Conservation (phyloP, 192 early-diverging fungal genomes). For the Podila horticola region DNA sequence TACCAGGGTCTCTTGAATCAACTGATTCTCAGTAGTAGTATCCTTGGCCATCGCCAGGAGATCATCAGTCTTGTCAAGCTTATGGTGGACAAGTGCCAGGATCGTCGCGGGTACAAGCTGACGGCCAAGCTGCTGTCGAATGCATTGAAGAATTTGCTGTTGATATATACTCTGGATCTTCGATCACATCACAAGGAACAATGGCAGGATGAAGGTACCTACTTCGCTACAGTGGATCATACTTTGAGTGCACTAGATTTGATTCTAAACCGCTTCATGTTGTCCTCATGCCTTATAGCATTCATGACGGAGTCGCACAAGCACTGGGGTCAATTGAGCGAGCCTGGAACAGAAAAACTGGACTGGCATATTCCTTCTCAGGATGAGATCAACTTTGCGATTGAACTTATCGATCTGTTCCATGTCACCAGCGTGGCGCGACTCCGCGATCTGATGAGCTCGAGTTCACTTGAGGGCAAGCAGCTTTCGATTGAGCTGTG, state of each 20-base stretch:
- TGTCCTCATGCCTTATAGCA: conserved; percentile 23
- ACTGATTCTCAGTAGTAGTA: conserved; percentile 58
- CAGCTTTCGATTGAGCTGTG: conserved; percentile 62
- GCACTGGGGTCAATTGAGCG: conserved; percentile 77
- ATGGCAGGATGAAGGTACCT: conserved; percentile 68
- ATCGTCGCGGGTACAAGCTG: conserved; percentile 76
- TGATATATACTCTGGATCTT: conserved; percentile 69
- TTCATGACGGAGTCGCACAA: conserved; percentile 75
- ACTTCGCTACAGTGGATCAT: too few species aligned
- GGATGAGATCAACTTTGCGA: conserved; percentile 73
- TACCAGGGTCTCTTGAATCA: conserved; percentile 75
- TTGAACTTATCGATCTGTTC: conserved; percentile 69
- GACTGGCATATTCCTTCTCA: conserved; percentile 83
- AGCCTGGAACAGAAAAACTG: conserved; percentile 64
- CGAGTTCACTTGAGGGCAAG: conserved; percentile 45
- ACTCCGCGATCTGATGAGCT: conserved; percentile 55
- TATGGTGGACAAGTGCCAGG: conserved; percentile 65
- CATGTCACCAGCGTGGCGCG: conserved; percentile 53
- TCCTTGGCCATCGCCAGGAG: conserved; percentile 62
- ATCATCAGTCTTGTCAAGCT: conserved; percentile 56
- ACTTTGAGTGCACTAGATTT: too few species aligned
- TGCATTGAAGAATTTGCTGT: conserved; percentile 55
- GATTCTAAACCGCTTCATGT: too few species aligned
- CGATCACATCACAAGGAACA: conserved; percentile 56
- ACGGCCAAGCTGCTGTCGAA: conserved; percentile 68